Percentiles rank a stretch among this genome's conserved stretches.
phyloP scores from a whole-genome alignment of 2,329 filamentous ascomycete genomes.

The Hymenoscyphus scutula region DNA sequence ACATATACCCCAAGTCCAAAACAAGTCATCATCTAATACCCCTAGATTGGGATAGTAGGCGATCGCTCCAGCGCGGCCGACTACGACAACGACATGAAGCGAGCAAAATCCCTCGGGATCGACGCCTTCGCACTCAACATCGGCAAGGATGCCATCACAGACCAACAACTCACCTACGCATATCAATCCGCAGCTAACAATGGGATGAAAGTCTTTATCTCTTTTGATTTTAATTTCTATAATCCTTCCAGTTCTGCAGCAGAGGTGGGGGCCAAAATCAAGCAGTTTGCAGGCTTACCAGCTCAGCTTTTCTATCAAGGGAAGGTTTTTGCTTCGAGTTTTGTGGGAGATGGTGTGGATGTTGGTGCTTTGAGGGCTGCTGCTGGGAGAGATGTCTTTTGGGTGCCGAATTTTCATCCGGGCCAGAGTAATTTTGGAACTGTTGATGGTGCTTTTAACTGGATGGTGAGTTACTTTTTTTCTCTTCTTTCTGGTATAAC shows the following conservation, averaged over 20 bases:
- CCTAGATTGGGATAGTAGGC: conserved; percentile 26
- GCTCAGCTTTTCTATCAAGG: conserved; percentile 38
- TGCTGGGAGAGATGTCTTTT: conserved; percentile 28
- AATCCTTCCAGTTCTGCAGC: conserved; percentile 16
- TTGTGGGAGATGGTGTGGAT: conserved; percentile 48
- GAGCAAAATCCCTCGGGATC: conserved; percentile 35
- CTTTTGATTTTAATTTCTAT: conserved; percentile 35
- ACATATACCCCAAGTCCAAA: neutral
- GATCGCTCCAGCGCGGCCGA: conserved; percentile 22
- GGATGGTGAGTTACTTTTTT: conserved; percentile 20
- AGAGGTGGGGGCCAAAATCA: conserved; percentile 31
- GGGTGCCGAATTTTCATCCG: conserved; percentile 28
- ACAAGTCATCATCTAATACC: neutral
- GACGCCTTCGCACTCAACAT: conserved; percentile 39
- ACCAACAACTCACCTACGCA: conserved; percentile 32
- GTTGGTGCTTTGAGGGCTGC: conserved; percentile 40
- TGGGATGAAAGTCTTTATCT: conserved; percentile 37
- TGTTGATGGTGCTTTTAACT: conserved; percentile 28
- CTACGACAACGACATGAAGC: conserved; percentile 24
- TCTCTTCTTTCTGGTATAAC: no score
- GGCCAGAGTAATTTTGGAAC: conserved; percentile 18
- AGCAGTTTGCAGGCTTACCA: conserved; percentile 32
- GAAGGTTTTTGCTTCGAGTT: conserved; percentile 44
- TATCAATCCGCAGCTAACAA: conserved; percentile 31
- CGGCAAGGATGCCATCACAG: conserved; percentile 33